Evolutionary conservation across 2,329 filamentous ascomycete species (phyloP).

Genomic region (Botryosphaeria dothidea): DNA sequence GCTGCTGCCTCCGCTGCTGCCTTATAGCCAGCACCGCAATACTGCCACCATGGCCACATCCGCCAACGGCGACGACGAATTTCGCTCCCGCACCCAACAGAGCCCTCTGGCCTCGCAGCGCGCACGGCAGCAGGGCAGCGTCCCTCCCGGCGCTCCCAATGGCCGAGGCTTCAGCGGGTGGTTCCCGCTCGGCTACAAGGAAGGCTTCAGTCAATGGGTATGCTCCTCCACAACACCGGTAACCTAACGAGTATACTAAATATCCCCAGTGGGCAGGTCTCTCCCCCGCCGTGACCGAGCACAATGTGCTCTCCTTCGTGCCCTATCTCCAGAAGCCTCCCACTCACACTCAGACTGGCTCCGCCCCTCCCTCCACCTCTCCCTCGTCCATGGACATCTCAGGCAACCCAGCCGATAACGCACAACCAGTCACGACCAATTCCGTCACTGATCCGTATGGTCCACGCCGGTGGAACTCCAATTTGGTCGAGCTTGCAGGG

Average conservation of each 20-base stretch:
- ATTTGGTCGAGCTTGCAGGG: slow-evolving; percentile 80
- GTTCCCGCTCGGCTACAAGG: slow-evolving; percentile 90
- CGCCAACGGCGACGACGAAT: slow-evolving; percentile 12
- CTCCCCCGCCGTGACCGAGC: slow-evolving; percentile 82
- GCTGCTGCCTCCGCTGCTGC: neutral
- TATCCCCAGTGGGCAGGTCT: slow-evolving; percentile 73
- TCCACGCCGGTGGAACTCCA: slow-evolving; percentile 80
- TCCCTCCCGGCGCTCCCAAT: slow-evolving; percentile 29
- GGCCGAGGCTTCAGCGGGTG: slow-evolving; percentile 45
- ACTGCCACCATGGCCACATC: slow-evolving; percentile 15
- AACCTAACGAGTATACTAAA: neutral
- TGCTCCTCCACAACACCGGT: slow-evolving; percentile 35
- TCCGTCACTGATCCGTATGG: slow-evolving; percentile 72
- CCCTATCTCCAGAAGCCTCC: slow-evolving; percentile 77
- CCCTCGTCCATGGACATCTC: slow-evolving; percentile 42
- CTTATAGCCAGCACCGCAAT: neutral
- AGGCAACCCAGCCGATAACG: slow-evolving; percentile 37
- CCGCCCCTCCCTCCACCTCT: slow-evolving; percentile 47
- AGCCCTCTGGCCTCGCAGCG: slow-evolving; percentile 52
- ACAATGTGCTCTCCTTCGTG: slow-evolving; percentile 81
- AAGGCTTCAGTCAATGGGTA: slow-evolving; percentile 90
- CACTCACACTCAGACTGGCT: slow-evolving; percentile 65
- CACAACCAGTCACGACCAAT: slow-evolving; percentile 46
- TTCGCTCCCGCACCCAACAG: slow-evolving; percentile 38
- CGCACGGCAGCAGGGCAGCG: slow-evolving; percentile 37